phyloP scores from a whole-genome alignment of 1,139 yeast species.

The Hyphopichia fennica region DNA sequence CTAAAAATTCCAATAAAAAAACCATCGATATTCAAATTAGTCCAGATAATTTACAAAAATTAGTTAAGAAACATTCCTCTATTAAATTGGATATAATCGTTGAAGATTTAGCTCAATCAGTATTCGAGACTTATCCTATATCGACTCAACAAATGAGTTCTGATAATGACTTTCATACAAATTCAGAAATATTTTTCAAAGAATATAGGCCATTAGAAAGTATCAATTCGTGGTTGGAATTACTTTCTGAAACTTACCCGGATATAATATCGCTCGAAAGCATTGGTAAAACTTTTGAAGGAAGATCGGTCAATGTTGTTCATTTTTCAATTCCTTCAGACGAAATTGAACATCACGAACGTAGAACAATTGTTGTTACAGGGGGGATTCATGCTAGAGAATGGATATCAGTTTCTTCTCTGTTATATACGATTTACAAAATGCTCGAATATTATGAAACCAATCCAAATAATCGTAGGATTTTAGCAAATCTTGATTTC shows the following conservation, averaged over 20 bases:
- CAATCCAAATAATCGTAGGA: conserved; percentile 37
- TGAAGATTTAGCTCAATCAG: conserved; percentile 54
- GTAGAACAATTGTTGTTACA: conserved; percentile 72
- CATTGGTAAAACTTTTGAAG: conserved; percentile 76
- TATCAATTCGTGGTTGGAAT: conserved; percentile 70
- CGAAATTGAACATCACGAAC: conserved; percentile 44
- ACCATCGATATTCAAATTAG: conserved; percentile 38
- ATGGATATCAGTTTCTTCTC: conserved; percentile 80
- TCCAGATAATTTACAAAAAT: conserved; percentile 18
- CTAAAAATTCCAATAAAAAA: conserved; percentile 19
- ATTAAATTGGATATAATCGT: conserved; percentile 40
- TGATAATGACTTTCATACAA: conserved; percentile 8
- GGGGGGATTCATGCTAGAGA: conserved; percentile 91
- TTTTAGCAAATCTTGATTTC: conserved; percentile 56
- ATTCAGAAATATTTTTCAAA: conserved; percentile 57
- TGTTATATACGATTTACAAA: conserved; percentile 59
- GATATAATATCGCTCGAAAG: conserved; percentile 57
- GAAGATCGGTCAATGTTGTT: conserved; percentile 65
- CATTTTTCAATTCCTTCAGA: conserved; percentile 53
- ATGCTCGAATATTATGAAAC: conserved; percentile 52
- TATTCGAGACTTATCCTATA: conserved; percentile 55
- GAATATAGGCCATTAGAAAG: conserved; percentile 69
- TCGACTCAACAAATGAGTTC: neutral
- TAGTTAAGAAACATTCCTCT: conserved; percentile 20
- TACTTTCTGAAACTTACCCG: conserved; percentile 56